These are phyloP conservation scores for Lentinula aciculospora DNA, from an alignment of 768 basidiomycete species.

Conservation along the genomic window DNA sequence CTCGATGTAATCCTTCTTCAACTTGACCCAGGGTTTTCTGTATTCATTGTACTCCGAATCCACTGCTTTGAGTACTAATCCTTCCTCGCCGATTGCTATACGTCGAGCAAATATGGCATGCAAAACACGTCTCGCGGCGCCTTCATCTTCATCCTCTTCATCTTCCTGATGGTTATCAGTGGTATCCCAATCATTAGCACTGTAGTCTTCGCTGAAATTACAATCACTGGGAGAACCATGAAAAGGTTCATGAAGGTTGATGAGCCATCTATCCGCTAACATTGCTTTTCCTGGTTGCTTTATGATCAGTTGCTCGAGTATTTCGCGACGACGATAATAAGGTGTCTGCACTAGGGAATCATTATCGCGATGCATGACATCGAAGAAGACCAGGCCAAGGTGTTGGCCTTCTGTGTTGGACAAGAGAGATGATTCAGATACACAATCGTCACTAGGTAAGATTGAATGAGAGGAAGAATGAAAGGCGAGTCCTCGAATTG, in stretches of 20 bases:
- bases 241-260: conserved; percentile 29
- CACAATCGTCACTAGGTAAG: not conserved
- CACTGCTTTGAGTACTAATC: conserved; percentile 74
- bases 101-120: conserved; percentile 41
- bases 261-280: conserved; percentile 49
- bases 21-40: conserved; percentile 74
- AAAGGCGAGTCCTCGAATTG: not conserved
- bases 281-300: conserved; percentile 56
- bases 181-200: not conserved
- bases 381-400: conserved; percentile 84
- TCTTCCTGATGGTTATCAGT: conserved; percentile 7
- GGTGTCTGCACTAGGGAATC: conserved; percentile 45
- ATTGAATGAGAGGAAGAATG: not conserved
- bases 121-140: conserved; percentile 18
- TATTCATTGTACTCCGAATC: conserved; percentile 63
- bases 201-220: conserved; percentile 3
- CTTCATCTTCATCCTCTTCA: not conserved
- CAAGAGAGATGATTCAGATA: conserved; percentile 16
- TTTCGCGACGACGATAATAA: conserved; percentile 54
- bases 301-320: conserved; percentile 54
- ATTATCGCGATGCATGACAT: conserved; percentile 69
- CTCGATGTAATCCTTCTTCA: conserved; percentile 86
- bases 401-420: conserved; percentile 37
- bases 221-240: conserved; percentile 11
- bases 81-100: conserved; percentile 55